Evolutionary conservation across 2,329 filamentous ascomycete genomes (phyloP).

Genomic region (Tolypocladium tundrense): DNA sequence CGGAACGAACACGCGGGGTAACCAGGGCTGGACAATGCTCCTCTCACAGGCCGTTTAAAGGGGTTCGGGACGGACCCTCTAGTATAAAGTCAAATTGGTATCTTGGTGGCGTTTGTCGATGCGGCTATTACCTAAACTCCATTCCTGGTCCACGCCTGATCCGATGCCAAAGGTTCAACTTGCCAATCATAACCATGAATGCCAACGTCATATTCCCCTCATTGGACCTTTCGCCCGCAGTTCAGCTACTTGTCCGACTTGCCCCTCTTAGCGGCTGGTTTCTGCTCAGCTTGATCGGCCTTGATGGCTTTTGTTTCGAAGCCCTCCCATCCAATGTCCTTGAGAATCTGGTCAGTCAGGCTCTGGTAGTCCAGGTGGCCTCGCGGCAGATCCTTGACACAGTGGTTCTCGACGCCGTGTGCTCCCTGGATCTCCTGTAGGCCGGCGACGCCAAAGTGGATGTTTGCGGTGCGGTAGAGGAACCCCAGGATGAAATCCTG

Average conservation of each 20-base stretch:
- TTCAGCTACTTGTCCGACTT: not conserved
- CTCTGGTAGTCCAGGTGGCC: conserved; percentile 64
- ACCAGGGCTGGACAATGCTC: not conserved
- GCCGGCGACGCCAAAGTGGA: conserved; percentile 77
- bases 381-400: conserved; percentile 54
- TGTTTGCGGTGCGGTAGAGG: conserved; percentile 71
- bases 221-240: not conserved
- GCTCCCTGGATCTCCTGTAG: conserved; percentile 64
- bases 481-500: conserved; percentile 85
- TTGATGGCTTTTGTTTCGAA: conserved; percentile 30
- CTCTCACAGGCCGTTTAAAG: too few relatives aligned
- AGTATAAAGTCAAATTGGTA: not conserved
- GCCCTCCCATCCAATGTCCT: conserved; percentile 59
- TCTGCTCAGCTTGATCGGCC: conserved; percentile 6
- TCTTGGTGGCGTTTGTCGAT: not conserved
- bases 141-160: not conserved
- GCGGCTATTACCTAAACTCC: conserved; percentile 3
- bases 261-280: not conserved
- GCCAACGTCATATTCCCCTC: not conserved
- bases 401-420: conserved; percentile 54
- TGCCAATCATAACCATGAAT: not conserved
- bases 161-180: not conserved
- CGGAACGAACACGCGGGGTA: not conserved
- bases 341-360: conserved; percentile 55
- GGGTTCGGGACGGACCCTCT: not conserved